Conservation (phyloP, 305 asterid genomes). For the Solanum chacoense region DNA sequence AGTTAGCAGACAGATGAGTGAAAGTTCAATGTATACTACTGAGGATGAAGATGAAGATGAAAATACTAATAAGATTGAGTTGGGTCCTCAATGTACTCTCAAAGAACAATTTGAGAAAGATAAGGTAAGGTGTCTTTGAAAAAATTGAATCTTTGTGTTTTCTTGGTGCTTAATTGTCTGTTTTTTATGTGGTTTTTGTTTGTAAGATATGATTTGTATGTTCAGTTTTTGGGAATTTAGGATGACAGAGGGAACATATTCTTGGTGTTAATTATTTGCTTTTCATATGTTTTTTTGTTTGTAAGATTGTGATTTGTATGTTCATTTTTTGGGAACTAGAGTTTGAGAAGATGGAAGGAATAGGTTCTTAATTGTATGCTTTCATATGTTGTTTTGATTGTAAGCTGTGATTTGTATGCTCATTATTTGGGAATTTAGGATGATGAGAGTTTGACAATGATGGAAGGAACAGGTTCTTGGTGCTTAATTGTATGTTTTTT, state of each 20-base stretch:
- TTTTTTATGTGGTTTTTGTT: background rate
- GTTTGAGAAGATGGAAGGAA: slow-evolving; percentile 90
- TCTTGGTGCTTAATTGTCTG: background rate
- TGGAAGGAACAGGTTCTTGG: background rate
- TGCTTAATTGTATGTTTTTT: background rate
- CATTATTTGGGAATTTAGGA: background rate
- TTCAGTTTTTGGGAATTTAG: background rate
- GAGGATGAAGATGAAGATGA: slow-evolving; percentile 42
- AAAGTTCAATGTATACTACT: slow-evolving; percentile 27
- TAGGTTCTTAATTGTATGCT: slow-evolving; percentile 32
- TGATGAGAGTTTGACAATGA: background rate
- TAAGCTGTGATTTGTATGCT: background rate
- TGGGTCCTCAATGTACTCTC: slow-evolving; percentile 49
- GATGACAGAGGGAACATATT: slow-evolving; percentile 50
- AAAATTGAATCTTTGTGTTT: background rate
- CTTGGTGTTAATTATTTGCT: slow-evolving; percentile 18
- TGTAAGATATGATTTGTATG: background rate
- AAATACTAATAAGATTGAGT: slow-evolving; percentile 24
- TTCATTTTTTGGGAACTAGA: slow-evolving; percentile 17
- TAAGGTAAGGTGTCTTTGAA: slow-evolving; percentile 20
- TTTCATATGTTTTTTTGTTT: background rate
- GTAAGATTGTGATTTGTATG: background rate
- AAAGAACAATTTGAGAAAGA: slow-evolving; percentile 49
- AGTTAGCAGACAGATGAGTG: slow-evolving; percentile 19
- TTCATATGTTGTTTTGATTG: background rate